A percentile compares a stretch with the other conserved stretches of the same genome.
Evolutionary conservation across 177 flowering plant genomes (phyloP).

Genomic region (Vitis hybrid): DNA sequence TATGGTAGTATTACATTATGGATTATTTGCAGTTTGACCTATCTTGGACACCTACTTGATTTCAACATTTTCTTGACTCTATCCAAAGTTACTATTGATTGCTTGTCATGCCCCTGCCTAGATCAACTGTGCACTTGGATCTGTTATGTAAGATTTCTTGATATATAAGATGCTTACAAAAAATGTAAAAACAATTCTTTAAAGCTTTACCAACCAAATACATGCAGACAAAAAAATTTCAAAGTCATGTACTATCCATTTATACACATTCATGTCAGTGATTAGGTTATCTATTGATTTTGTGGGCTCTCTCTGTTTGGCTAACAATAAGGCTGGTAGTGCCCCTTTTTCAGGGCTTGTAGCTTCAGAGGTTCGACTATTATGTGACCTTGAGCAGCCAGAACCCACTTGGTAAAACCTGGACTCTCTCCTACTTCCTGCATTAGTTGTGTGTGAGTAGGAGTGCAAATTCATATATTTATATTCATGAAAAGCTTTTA

Average conservation of each 20-base stretch:
- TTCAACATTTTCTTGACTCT: too few species aligned
- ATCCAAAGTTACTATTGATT: too few species aligned
- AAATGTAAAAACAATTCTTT: too few species aligned
- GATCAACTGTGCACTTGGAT: too few species aligned
- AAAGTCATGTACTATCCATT: not conserved
- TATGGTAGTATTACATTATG: too few species aligned
- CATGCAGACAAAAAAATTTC: too few species aligned
- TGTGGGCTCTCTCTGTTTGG: not conserved
- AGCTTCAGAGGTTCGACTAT: conserved; percentile 78
- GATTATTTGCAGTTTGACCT: too few species aligned
- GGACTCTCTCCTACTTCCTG: not conserved
- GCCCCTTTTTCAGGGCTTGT: conserved; percentile 53
- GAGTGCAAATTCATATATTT: not conserved
- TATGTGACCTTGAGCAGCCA: conserved; percentile 91
- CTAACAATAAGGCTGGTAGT: not conserved
- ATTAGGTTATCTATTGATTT: not conserved
- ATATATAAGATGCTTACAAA: too few species aligned
- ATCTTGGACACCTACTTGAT: too few species aligned
- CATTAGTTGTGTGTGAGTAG: not conserved
- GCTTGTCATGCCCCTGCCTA: too few species aligned
- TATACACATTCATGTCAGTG: not conserved
- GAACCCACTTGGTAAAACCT: conserved; percentile 73
- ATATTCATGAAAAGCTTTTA: not conserved
- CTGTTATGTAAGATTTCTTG: too few species aligned
- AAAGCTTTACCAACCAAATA: too few species aligned